Base-by-base conservation (phyloP, 2,329 filamentous ascomycete species). In the Beauveria rudraprayagi region DNA sequence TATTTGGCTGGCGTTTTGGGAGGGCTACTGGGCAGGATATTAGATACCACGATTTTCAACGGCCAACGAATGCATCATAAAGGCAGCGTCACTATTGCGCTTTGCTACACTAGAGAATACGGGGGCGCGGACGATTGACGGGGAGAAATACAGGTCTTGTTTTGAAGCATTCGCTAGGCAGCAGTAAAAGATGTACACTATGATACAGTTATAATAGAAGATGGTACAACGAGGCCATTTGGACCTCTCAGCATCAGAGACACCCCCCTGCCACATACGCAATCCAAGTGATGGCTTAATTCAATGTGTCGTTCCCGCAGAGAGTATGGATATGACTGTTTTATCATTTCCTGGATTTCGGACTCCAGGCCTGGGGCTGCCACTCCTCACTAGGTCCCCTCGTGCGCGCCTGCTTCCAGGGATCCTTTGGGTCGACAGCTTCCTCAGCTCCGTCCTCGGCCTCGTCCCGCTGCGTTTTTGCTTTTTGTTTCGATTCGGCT, bases 331-430 rank as follows among this genome's bases (percentile, higher is more conserved):
- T 14, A 11, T 40, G 30, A 8, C 3, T 24, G 16, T 52, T 34
- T 14, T 11, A 1, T 59, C 46, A 61, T 63, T 71, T 74, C 66
- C 70, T 77, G 11, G 65, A 30, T 24, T 72, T 71, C 4, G 84
- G 84, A 5, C 71, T 75, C 87, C 87, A 90, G 3, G 83, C 75
- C 53, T 82, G 70, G 0, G 88, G 88, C 71, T 89, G 84, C 85
- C 86, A 90, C n/a, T 74, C 77, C 69, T 89, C 85, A 59, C 85
- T 78, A 0, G 85, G 83, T 0, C 78, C 79, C 22, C 68, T 67
- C 1, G 71, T 65, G 43, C 63, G 76, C 1, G 79, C 77, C 64
- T 77, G 78, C 34, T 80, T 81, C 85, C 86, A 89, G 2, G 86
- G 85, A 68, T 87, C 79, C 1, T 74, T 47, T 2, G 47, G 54